phyloP scores from a whole-genome alignment of 306 rosid genomes.

The Sphenostylis stenocarpa region DNA sequence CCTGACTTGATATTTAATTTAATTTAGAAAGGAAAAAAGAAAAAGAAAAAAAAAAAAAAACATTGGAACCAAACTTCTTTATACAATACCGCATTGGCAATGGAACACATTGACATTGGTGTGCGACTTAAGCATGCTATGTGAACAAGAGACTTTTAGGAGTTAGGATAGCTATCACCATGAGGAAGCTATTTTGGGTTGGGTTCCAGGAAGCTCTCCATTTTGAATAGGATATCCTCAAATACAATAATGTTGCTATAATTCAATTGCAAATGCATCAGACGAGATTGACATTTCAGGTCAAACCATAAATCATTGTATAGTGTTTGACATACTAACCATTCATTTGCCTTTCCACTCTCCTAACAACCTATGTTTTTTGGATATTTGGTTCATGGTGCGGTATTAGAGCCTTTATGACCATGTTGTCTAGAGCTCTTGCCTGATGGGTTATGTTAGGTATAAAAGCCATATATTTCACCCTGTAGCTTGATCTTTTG shows the following conservation, averaged over 20 bases:
- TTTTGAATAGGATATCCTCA: neutral
- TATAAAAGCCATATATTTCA: neutral
- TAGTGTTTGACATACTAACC: neutral
- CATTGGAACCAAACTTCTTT: slow-evolving; percentile 7
- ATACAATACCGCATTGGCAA: neutral
- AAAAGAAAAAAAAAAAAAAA: neutral
- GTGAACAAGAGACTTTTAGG: neutral
- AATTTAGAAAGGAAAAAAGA: slow-evolving; percentile 2
- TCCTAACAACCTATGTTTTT: neutral
- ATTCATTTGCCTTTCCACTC: neutral
- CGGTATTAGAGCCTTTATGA: neutral
- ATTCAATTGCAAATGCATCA: neutral
- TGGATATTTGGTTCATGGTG: neutral
- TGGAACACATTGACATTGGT: neutral
- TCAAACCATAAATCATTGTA: neutral
- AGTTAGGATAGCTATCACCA: neutral
- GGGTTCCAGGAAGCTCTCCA: neutral
- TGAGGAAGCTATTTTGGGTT: slow-evolving; percentile 6
- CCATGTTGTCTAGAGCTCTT: neutral
- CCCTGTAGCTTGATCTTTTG: neutral
- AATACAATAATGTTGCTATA: neutral
- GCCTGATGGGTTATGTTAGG: neutral
- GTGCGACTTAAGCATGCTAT: neutral
- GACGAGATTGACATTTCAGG: neutral
- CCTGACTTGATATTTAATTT: neutral